These are phyloP conservation scores for Talaromyces sp. DNA, from an alignment of 2,329 filamentous ascomycete species.

Conservation along the genomic window DNA sequence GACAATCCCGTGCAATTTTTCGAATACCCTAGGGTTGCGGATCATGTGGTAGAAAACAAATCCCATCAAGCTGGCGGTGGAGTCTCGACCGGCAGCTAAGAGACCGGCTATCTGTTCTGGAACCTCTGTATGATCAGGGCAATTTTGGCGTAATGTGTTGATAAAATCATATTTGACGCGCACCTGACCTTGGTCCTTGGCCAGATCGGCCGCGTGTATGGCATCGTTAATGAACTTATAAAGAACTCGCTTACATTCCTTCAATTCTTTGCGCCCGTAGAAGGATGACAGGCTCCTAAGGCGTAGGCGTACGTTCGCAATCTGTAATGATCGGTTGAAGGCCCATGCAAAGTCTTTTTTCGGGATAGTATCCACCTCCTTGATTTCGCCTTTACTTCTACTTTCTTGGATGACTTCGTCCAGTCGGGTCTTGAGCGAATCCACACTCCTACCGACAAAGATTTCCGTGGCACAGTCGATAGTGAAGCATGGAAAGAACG, in stretches of 20 bases:
- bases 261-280: not conserved
- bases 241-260: conserved; percentile 6
- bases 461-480: conserved; percentile 4
- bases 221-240: not conserved
- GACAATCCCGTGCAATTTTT: conserved; percentile 68
- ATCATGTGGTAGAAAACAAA: conserved; percentile 65
- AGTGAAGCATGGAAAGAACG: not conserved
- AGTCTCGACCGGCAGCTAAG: conserved; percentile 71
- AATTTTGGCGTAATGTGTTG: not conserved
- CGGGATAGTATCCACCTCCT: not conserved
- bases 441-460: not conserved
- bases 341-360: conserved; percentile 5
- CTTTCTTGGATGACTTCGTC: not conserved
- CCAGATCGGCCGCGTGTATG: not conserved
- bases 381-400: not conserved
- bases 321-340: conserved; percentile 6
- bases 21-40: conserved; percentile 61
- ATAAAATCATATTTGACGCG: conserved; percentile 6
- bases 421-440: not conserved
- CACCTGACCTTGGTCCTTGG: not conserved
- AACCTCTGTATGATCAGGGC: conserved; percentile 31
- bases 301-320: not conserved
- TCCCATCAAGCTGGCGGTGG: conserved; percentile 65
- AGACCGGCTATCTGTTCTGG: conserved; percentile 72
- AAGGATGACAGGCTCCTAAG: conserved; percentile 2